Evolutionary conservation across 257 asterid genomes (phyloP).

Genomic region (Nicotiana knightiana): DNA sequence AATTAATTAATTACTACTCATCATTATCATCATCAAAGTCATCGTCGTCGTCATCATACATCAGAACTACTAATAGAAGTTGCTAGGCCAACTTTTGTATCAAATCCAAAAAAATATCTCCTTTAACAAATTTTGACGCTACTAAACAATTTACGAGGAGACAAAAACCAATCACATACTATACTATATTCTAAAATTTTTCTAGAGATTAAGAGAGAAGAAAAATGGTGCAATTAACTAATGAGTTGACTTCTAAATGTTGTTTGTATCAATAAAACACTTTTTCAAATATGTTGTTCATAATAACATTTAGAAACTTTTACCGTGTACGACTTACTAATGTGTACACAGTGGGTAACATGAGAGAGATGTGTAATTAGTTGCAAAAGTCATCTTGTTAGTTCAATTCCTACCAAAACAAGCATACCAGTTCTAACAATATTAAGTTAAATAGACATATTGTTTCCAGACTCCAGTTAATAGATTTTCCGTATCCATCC

Average conservation of each 20-base stretch:
- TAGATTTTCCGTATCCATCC: background rate
- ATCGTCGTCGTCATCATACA: background rate
- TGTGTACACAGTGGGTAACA: too few species aligned
- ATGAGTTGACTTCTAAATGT: background rate
- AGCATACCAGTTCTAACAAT: background rate
- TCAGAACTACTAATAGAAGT: background rate
- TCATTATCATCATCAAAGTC: too few species aligned
- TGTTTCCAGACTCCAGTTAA: too few species aligned
- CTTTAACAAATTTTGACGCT: background rate
- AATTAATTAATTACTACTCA: background rate
- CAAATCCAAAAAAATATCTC: background rate
- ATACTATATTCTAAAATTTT: background rate
- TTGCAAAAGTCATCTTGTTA: background rate
- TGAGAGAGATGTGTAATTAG: too few species aligned
- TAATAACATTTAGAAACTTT: background rate
- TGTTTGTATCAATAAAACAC: background rate
- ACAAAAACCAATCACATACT: background rate
- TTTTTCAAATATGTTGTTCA: background rate
- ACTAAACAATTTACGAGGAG: background rate
- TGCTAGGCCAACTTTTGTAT: background rate
- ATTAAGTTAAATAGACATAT: background rate
- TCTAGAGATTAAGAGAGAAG: background rate
- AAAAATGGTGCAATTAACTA: background rate
- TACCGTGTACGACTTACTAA: background rate
- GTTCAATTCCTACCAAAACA: background rate